A percentile compares a stretch with the other conserved stretches of the same genome.
Conservation (phyloP, 306 rosid species). For the Prunus armeniaca region DNA sequence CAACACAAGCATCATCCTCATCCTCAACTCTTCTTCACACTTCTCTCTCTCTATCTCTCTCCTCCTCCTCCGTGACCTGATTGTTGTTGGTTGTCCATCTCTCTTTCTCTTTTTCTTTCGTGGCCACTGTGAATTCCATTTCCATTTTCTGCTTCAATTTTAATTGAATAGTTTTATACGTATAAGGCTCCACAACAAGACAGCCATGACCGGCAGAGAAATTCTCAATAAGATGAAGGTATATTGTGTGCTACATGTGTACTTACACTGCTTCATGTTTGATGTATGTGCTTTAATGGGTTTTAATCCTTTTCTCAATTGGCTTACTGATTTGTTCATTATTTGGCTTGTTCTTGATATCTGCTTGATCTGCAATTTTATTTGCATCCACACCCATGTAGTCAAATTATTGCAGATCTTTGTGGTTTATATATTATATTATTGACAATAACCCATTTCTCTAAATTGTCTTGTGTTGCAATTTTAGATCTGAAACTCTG, state of each 20-base stretch:
- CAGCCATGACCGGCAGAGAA: conserved; percentile 67
- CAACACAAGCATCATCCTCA: conserved; percentile 34
- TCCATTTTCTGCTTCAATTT: neutral
- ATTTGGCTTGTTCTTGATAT: neutral
- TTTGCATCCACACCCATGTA: neutral
- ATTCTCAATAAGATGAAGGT: conserved; percentile 87
- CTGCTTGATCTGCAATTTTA: neutral
- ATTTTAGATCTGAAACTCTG: conserved; percentile 13
- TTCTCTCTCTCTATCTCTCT: neutral
- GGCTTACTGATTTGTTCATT: neutral
- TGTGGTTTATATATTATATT: neutral
- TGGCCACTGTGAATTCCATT: conserved; percentile 13
- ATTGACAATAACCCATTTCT: conserved; percentile 1
- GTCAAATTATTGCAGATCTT: neutral
- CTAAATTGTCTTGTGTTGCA: neutral
- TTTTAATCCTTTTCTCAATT: neutral
- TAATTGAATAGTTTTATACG: neutral
- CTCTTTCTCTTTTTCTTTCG: conserved; percentile 2
- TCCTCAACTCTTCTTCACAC: conserved; percentile 28
- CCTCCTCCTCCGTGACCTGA: neutral
- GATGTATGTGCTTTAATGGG: neutral
- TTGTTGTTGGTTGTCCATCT: neutral
- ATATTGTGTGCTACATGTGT: neutral
- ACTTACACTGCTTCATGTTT: neutral
- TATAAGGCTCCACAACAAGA: neutral